Base-by-base conservation (phyloP, 768 basidiomycete species). In the Artomyces pyxidatus region DNA sequence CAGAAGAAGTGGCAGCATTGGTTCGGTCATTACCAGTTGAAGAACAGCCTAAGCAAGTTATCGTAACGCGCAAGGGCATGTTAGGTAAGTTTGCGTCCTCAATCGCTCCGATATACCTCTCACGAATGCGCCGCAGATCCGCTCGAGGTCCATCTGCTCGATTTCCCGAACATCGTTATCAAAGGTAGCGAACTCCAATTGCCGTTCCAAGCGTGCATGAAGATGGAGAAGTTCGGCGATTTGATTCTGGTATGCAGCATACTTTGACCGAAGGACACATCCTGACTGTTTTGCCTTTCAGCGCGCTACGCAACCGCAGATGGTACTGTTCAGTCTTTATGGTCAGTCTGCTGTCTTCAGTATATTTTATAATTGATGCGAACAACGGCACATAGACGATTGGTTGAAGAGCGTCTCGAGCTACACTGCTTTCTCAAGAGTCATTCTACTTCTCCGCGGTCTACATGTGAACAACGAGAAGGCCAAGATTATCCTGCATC, bases 81-180 rank as follows among this genome's bases (percentile, higher is more conserved):
- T 80, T 98, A 68, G 92, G 84, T 84, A 63, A 46, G 80, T 69
- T 26, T 19, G 45, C 9, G 32, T 42, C 14, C 17, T 17, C 40
- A 16, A 44, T 42, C 16, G 5, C 4, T 49, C 29, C n/a, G n/a
- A n/a, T 47, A 47, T 12, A 12, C 19, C 5, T 43, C 47, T 56
- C 28, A 46, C 38, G 19, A 50, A 47, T 51, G 32, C 52, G 3
- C 40, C 17, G 16, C 53, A 87, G 88, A 92, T 66, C 89, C 90
- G 32, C 81, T 98, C 47, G 96, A 98, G 74, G 96, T 98, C 51
- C 96, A 98, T 65, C 79, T 98, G 65, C 83, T 99, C 54, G 96
- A 99, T 70, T 99, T 99, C 85, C 96, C 96, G 45, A 99, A 99
- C 69, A 99, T 99, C 57, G 96, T 99, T 67, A 99, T 99, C 75